Base-by-base conservation (phyloP, 2,329 filamentous ascomycete genomes). In the Tothia fuscella region DNA sequence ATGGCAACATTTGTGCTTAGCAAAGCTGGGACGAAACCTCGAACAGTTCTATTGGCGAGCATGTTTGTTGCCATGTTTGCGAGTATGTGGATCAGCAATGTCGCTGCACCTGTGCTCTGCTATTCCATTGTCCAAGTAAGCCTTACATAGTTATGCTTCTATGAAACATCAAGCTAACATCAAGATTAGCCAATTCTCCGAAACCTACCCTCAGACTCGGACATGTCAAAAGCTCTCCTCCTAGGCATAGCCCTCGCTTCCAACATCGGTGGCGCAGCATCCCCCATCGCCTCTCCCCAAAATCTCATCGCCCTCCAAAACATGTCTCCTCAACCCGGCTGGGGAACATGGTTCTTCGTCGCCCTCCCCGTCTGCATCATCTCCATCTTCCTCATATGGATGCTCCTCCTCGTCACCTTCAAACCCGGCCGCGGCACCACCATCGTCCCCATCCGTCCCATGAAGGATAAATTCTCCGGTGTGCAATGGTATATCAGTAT, bases 71-170 rank as follows among this genome's bases (percentile, higher is more conserved):
- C 89, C 42, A 93, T 91, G 55, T 93, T 98, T 59, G 82, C 93
- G 6, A 95, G 87, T 53, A 98, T 98, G 91, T 86, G 93, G 71
- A 96, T 98, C 55, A 94, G 87, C 64, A 98, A 98, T 51, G 93
- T 98, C 21, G 91, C 91, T 1, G 89, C 93, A 2, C 91, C 91
- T 0, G 91, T 98, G 7, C 72, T 98, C 28, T 98, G 91, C 67
- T 96, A 93, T 61, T 93, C 87, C 16, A 95, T 98, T 54, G 93
- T 98, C 46, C 88, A 94, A 72, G 81, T 84, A 61, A 51, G 70
- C 47, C 16, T 20, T 3, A 26, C 58, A 12, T 48, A 42, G 22
- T 3, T 32, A 19, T 5, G 6, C 17, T 36, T 9, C 6, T 19
- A 3, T 3, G 12, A 26, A 19, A 20, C 31, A n/a, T 32, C 12